Percentiles rank a stretch among this genome's conserved stretches.
Conservation (phyloP, 163 green algal species). For the Trebouxia gelatinosa region DNA sequence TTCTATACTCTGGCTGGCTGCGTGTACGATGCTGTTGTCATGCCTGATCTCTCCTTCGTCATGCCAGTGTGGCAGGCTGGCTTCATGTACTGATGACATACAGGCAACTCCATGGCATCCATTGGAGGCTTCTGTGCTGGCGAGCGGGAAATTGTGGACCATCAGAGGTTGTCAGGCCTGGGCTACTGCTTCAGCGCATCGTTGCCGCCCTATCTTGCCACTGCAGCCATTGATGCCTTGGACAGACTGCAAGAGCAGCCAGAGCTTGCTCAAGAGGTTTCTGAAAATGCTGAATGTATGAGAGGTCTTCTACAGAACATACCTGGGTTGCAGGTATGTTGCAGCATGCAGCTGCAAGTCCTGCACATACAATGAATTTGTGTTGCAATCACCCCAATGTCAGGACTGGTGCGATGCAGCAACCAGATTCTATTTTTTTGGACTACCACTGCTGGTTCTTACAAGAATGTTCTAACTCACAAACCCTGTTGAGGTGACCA, state of each 20-base stretch:
- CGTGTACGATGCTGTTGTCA: neutral
- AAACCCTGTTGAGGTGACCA: no score
- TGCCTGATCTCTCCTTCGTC: no score
- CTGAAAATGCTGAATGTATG: constrained; percentile 22
- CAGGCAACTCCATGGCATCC: constrained; percentile 82
- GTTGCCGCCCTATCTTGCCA: constrained; percentile 92
- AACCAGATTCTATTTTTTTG: no score
- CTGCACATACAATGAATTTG: no score
- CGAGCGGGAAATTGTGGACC: constrained; percentile 82
- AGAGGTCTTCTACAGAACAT: constrained; percentile 21
- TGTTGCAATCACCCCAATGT: no score
- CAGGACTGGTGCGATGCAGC: no score
- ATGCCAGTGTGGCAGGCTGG: no score
- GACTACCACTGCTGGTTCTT: no score
- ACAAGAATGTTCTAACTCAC: no score
- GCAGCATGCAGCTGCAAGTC: no score
- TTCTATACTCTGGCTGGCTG: no score
- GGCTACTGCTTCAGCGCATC: constrained; percentile 97
- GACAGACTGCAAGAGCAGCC: constrained; percentile 33
- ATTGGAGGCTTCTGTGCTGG: constrained; percentile 94
- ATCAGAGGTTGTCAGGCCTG: constrained; percentile 84
- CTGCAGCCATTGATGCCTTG: constrained; percentile 46
- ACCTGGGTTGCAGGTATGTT: neutral
- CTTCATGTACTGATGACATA: neutral
- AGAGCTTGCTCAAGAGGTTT: constrained; percentile 8